These are phyloP conservation scores for Petrea volubilis DNA, from an alignment of 257 asterid genomes.

Conservation along the genomic window DNA sequence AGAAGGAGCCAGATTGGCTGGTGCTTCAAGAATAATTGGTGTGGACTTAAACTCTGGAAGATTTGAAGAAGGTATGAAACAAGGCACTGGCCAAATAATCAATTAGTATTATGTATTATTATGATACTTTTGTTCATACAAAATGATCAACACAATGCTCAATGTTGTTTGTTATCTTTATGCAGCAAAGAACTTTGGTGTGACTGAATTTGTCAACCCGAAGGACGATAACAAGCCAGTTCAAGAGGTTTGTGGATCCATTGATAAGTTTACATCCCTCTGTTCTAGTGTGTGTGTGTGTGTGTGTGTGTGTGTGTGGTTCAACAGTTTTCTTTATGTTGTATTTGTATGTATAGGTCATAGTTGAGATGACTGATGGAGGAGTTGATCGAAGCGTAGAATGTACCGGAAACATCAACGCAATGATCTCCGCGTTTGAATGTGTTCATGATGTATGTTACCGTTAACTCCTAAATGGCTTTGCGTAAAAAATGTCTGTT, in stretches of 20 bases:
- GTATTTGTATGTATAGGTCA: conserved; percentile 37
- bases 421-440: conserved; percentile 88
- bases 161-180: neutral
- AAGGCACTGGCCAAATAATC: too few species aligned
- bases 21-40: conserved; percentile 83
- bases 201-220: conserved; percentile 80
- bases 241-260: conserved; percentile 54
- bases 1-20: conserved; percentile 79
- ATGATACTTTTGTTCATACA: neutral
- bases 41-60: conserved; percentile 55
- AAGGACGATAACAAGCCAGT: conserved; percentile 60
- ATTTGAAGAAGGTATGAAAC: conserved; percentile 46
- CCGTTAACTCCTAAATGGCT: neutral
- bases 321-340: neutral
- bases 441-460: conserved; percentile 71
- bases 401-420: conserved; percentile 69
- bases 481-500: too few species aligned
- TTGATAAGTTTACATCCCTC: neutral
- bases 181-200: conserved; percentile 79
- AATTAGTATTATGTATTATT: neutral
- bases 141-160: neutral
- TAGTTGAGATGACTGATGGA: conserved; percentile 69
- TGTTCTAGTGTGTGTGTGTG: neutral
- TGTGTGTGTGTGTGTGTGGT: neutral
- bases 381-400: conserved; percentile 85